Conservation (phyloP, 768 basidiomycete genomes). For the Mycena metata region DNA sequence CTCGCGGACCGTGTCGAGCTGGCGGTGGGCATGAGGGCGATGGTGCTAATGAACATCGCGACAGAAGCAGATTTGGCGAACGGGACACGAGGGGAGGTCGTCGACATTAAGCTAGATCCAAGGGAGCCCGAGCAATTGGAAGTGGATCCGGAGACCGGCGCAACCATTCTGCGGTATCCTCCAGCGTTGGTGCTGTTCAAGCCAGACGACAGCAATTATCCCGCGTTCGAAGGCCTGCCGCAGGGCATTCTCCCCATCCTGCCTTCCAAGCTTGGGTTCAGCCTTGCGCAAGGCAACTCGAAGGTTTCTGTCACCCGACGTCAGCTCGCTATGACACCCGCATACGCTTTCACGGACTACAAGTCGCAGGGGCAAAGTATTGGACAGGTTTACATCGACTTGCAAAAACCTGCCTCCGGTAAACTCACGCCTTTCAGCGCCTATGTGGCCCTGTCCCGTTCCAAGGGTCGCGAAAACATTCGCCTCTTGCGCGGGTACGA, state of each 20-base stretch:
- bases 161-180: constrained; percentile 45
- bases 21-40: constrained; percentile 53
- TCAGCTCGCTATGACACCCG: constrained; percentile 50
- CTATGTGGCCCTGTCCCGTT: background rate
- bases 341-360: constrained; percentile 59
- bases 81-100: constrained; percentile 52
- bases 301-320: constrained; percentile 37
- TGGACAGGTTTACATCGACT: background rate
- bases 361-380: background rate
- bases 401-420: background rate
- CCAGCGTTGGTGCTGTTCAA: constrained; percentile 52
- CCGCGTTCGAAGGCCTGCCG: constrained; percentile 44
- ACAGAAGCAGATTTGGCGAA: constrained; percentile 45
- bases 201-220: constrained; percentile 38
- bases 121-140: constrained; percentile 39
- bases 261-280: constrained; percentile 27
- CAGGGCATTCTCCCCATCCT: constrained; percentile 45
- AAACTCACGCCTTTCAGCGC: constrained; percentile 1
- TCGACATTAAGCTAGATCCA: constrained; percentile 49
- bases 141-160: constrained; percentile 18
- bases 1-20: constrained; percentile 44
- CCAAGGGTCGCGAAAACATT: background rate
- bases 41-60: constrained; percentile 53
- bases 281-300: background rate
- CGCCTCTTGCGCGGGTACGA: background rate